phyloP scores from a whole-genome alignment of 164 flowering plant genomes.

The Warburgia ugandensis region DNA sequence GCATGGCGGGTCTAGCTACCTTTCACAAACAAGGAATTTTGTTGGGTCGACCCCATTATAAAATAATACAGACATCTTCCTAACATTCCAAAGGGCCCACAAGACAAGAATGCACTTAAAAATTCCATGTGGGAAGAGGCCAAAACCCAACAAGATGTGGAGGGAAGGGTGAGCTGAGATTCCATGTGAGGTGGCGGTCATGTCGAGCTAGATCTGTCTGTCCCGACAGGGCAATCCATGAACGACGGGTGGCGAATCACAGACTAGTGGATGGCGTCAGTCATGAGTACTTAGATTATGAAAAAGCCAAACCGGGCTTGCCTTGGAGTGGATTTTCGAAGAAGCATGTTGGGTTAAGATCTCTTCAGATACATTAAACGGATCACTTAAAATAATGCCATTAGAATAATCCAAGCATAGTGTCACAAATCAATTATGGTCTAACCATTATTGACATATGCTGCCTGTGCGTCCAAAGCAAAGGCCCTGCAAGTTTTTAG shows the following conservation, averaged over 20 bases:
- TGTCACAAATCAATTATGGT: not conserved
- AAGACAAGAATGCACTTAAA: slow-evolving; percentile 5
- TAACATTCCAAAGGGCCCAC: slow-evolving; percentile 4
- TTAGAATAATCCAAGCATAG: not conserved
- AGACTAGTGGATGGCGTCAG: slow-evolving; percentile 3
- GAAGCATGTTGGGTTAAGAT: slow-evolving; percentile 5
- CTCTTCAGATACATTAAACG: not conserved
- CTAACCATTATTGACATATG: not conserved
- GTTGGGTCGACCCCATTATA: not conserved
- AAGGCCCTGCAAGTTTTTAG: too few species aligned
- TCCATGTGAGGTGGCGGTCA: not conserved
- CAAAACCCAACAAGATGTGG: not conserved
- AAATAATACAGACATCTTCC: not conserved
- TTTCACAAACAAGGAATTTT: not conserved
- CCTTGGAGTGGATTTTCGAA: not conserved
- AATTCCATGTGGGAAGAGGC: slow-evolving; percentile 6
- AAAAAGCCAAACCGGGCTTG: slow-evolving; percentile 2
- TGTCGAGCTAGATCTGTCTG: not conserved
- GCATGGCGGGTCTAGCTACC: slow-evolving; percentile 3
- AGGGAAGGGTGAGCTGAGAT: slow-evolving; percentile 2
- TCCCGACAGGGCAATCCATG: too few species aligned
- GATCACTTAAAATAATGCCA: not conserved
- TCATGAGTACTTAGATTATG: slow-evolving; percentile 5
- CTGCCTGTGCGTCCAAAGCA: not conserved
- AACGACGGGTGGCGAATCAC: not conserved